Evolutionary conservation across 2,329 filamentous ascomycete species (phyloP).

Genomic region (Hortaea werneckii): DNA sequence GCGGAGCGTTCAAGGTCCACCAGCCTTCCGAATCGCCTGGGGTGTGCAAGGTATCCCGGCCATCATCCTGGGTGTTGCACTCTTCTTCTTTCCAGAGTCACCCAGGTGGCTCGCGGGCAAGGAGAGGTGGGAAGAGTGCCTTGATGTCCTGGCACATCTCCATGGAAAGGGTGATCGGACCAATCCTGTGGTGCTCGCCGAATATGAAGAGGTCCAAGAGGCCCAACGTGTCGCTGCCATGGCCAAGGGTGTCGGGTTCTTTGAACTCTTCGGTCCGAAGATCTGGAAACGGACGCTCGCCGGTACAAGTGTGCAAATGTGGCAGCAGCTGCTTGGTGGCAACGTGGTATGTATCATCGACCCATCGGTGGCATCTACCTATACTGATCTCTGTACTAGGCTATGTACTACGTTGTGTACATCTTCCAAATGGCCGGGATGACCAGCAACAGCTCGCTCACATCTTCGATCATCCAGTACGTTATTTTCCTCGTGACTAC

Average conservation of each 20-base stretch:
- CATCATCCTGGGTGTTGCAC: conserved; percentile 33
- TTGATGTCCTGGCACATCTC: conserved; percentile 34
- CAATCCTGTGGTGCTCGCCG: conserved; percentile 39
- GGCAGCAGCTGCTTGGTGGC: conserved; percentile 40
- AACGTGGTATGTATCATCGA: conserved; percentile 13
- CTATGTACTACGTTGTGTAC: conserved; percentile 50
- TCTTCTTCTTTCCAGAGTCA: conserved; percentile 38
- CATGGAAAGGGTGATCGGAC: conserved; percentile 35
- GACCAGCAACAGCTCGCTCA: conserved; percentile 39
- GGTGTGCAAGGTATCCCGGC: conserved; percentile 37
- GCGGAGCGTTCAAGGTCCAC: conserved; percentile 25
- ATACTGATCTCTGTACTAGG: too few species aligned
- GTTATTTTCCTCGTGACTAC: conserved; percentile 35
- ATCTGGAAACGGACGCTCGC: conserved; percentile 51
- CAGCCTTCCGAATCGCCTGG: conserved; percentile 37
- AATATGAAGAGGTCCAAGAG: conserved; percentile 36
- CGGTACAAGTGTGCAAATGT: conserved; percentile 47
- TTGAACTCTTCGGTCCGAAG: not conserved
- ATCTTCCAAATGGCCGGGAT: conserved; percentile 52
- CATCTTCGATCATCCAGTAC: conserved; percentile 32
- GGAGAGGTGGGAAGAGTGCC: conserved; percentile 36
- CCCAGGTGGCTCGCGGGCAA: conserved; percentile 41
- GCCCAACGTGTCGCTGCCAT: too few species aligned
- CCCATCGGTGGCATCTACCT: not conserved
- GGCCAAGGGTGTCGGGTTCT: too few species aligned